Conservation (phyloP, 495 filamentous ascomycete species). For the Neurospora sp. region DNA sequence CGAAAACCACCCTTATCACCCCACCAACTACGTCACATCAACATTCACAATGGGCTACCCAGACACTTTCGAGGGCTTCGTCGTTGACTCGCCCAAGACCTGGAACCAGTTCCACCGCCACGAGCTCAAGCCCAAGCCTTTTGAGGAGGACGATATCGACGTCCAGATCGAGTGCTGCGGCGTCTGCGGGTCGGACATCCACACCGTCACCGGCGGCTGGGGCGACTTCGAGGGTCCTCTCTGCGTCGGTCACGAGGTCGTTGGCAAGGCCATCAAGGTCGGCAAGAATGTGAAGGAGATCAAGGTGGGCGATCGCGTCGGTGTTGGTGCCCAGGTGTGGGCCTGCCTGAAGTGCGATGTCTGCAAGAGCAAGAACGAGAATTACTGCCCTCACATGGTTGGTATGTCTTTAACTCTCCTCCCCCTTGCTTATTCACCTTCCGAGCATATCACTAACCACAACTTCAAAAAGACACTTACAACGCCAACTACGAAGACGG, state of each 20-base stretch:
- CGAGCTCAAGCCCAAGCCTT: slow-evolving; percentile 69
- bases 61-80: slow-evolving; percentile 64
- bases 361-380: slow-evolving; percentile 51
- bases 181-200: slow-evolving; percentile 70
- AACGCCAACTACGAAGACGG: slow-evolving; percentile 22
- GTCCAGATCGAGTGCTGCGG: slow-evolving; percentile 55
- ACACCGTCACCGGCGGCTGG: slow-evolving; percentile 72
- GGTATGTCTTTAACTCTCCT: slow-evolving; percentile 1
- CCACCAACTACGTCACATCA: slow-evolving; percentile 3
- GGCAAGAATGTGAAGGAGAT: slow-evolving; percentile 38
- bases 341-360: slow-evolving; percentile 50
- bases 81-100: slow-evolving; percentile 18
- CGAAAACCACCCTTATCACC: background rate
- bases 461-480: slow-evolving; percentile 16
- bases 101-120: slow-evolving; percentile 16
- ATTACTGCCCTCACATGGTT: slow-evolving; percentile 60
- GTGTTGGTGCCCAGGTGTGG: slow-evolving; percentile 68
- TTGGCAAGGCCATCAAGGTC: slow-evolving; percentile 62
- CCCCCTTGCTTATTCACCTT: background rate
- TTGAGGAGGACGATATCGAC: slow-evolving; percentile 66
- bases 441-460: no score
- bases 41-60: slow-evolving; percentile 53
- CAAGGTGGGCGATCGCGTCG: slow-evolving; percentile 68
- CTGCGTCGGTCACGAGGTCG: slow-evolving; percentile 67
- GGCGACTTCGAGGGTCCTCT: slow-evolving; percentile 54